These are phyloP conservation scores for Rhizopus delemar DNA, from an alignment of 371 early-diverging fungal species.

Conservation along the genomic window DNA sequence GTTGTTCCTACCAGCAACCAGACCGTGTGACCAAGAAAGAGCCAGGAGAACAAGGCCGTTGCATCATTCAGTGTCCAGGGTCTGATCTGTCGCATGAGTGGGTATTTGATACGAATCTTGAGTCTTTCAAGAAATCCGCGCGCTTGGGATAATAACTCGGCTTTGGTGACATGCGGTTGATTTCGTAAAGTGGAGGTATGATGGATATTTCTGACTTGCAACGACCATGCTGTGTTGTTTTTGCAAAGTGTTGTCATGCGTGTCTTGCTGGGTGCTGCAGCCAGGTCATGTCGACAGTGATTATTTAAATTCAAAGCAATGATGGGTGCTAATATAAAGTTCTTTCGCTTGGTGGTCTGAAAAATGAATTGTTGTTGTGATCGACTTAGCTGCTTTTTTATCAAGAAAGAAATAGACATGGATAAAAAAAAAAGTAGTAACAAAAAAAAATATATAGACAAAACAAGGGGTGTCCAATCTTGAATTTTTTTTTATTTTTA, in stretches of 20 bases:
- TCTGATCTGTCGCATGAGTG: constrained; percentile 67
- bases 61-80: constrained; percentile 89
- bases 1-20: constrained; percentile 90
- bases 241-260: no score
- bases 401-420: constrained; percentile 6
- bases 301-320: not conserved
- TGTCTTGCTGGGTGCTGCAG: not conserved
- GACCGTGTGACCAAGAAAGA: constrained; percentile 82
- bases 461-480: not conserved
- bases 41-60: constrained; percentile 88
- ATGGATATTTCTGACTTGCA: not conserved
- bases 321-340: constrained; percentile 1
- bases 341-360: constrained; percentile 1
- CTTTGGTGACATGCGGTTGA: constrained; percentile 44
- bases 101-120: constrained; percentile 59
- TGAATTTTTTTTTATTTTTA: constrained; percentile 3
- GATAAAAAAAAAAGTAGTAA: not conserved
- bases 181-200: constrained; percentile 10
- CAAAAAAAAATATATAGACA: not conserved
- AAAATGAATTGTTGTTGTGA: not conserved
- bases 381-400: not conserved
- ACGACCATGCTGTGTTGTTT: not conserved
- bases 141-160: constrained; percentile 49
- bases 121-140: constrained; percentile 53
- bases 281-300: not conserved